phyloP scores from a whole-genome alignment of 1,139 yeast genomes.

The Candida smagusa region DNA sequence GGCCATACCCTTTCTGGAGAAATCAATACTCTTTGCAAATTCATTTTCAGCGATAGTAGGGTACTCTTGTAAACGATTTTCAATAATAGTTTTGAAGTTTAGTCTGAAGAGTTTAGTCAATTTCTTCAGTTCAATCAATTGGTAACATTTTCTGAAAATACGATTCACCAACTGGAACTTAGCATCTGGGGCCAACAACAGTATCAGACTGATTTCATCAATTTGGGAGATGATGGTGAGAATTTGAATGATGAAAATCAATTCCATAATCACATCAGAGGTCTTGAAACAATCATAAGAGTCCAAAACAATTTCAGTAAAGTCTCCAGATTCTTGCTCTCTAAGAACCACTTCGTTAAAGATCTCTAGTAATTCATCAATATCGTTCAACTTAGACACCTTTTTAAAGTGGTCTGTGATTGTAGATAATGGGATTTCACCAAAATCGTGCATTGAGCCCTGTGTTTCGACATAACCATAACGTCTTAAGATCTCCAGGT shows the following conservation, averaged over 20 bases:
- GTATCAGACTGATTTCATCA: slow-evolving; percentile 28
- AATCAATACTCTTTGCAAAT: slow-evolving; percentile 10
- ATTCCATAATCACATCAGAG: slow-evolving; percentile 58
- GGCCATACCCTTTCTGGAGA: slow-evolving; percentile 41
- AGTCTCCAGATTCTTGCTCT: slow-evolving; percentile 40
- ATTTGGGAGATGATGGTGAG: slow-evolving; percentile 41
- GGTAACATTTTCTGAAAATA: slow-evolving; percentile 45
- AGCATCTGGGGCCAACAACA: slow-evolving; percentile 23
- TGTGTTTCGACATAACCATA: slow-evolving; percentile 85
- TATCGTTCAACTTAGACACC: slow-evolving; percentile 14
- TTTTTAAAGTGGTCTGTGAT: slow-evolving; percentile 35
- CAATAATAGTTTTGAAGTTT: slow-evolving; percentile 31
- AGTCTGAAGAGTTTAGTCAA: slow-evolving; percentile 33
- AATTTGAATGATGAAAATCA: slow-evolving; percentile 51
- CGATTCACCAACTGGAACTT: slow-evolving; percentile 40
- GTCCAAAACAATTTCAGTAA: slow-evolving; percentile 44
- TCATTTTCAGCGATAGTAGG: slow-evolving; percentile 32
- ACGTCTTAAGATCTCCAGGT: slow-evolving; percentile 79
- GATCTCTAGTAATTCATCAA: slow-evolving; percentile 26
- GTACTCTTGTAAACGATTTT: slow-evolving; percentile 37
- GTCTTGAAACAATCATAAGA: slow-evolving; percentile 60
- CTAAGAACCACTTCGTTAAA: slow-evolving; percentile 20
- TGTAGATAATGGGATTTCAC: slow-evolving; percentile 55
- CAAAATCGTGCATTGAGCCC: slow-evolving; percentile 79
- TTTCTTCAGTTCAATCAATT: slow-evolving; percentile 39